Evolutionary conservation across 2,329 filamentous ascomycete species (phyloP).

Genomic region (Colletotrichum siamense): DNA sequence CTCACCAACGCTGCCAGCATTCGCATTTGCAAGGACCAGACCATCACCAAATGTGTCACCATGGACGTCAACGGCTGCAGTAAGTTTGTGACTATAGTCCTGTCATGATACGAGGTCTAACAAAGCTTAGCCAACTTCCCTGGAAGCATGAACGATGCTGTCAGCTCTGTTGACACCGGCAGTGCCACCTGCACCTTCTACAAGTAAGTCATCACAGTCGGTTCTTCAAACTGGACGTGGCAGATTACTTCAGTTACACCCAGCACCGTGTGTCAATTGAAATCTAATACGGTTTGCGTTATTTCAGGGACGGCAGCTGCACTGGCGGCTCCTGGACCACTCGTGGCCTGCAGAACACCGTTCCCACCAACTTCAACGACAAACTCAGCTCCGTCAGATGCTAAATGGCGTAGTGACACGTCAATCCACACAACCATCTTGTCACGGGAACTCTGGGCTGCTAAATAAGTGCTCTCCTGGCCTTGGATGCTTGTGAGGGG

Average conservation of each 20-base stretch:
- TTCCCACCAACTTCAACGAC: background rate
- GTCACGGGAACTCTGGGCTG: background rate
- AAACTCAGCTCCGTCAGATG: background rate
- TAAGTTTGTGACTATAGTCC: background rate
- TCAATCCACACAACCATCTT: background rate
- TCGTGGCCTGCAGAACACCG: background rate
- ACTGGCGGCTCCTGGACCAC: background rate
- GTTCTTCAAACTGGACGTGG: background rate
- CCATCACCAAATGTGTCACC: background rate
- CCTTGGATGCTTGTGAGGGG: background rate
- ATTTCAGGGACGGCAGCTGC: background rate
- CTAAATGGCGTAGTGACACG: background rate
- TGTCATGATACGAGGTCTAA: background rate
- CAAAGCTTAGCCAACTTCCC: background rate
- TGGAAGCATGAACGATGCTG: background rate
- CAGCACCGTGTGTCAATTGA: background rate
- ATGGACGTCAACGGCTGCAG: background rate
- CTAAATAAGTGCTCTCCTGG: background rate
- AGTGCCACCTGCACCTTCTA: background rate
- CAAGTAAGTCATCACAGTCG: background rate
- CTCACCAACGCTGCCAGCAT: background rate
- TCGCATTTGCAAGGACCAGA: background rate
- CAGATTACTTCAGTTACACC: background rate
- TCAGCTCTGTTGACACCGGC: background rate
- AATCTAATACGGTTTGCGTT: background rate